phyloP scores from a whole-genome alignment of 2,329 filamentous ascomycete genomes.

The Alternaria tenuissima region DNA sequence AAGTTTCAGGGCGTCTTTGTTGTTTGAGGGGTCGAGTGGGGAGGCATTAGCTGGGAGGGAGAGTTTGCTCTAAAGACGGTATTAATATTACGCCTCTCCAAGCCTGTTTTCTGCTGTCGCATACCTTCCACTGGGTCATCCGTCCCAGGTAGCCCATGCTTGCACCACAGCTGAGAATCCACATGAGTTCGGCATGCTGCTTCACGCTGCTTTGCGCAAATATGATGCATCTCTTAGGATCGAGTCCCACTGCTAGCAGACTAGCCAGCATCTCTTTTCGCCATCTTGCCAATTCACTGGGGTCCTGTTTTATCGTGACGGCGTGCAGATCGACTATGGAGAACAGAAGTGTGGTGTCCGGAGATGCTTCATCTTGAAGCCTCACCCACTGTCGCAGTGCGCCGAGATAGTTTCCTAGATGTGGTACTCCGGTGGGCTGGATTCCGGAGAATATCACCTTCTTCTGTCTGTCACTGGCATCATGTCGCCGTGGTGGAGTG shows the following conservation, averaged over 20 bases:
- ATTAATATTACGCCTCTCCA: not conserved
- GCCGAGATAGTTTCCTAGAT: conserved; percentile 94
- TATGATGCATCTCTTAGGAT: conserved; percentile 77
- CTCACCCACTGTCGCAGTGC: conserved; percentile 86
- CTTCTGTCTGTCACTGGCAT: not conserved
- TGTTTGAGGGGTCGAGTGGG: conserved; percentile 59
- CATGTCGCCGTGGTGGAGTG: not conserved
- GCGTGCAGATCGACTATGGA: conserved; percentile 95
- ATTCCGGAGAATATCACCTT: conserved; percentile 86
- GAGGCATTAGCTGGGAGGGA: conserved; percentile 67
- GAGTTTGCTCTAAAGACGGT: conserved; percentile 67
- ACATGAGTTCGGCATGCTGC: conserved; percentile 91
- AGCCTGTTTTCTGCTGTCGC: not conserved
- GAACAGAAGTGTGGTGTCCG: conserved; percentile 73
- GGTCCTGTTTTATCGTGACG: conserved; percentile 76
- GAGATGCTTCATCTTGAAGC: conserved; percentile 71
- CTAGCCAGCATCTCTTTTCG: conserved; percentile 80
- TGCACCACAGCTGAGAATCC: conserved; percentile 91
- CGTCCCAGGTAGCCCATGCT: conserved; percentile 92
- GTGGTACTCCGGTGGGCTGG: conserved; percentile 92
- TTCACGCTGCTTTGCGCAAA: conserved; percentile 84
- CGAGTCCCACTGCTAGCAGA: conserved; percentile 82
- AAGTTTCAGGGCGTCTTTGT: conserved; percentile 74
- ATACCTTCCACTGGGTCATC: conserved; percentile 99
- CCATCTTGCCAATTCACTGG: conserved; percentile 66